phyloP scores from a whole-genome alignment of 2,329 filamentous ascomycete species.

The Penicillium frequentans region DNA sequence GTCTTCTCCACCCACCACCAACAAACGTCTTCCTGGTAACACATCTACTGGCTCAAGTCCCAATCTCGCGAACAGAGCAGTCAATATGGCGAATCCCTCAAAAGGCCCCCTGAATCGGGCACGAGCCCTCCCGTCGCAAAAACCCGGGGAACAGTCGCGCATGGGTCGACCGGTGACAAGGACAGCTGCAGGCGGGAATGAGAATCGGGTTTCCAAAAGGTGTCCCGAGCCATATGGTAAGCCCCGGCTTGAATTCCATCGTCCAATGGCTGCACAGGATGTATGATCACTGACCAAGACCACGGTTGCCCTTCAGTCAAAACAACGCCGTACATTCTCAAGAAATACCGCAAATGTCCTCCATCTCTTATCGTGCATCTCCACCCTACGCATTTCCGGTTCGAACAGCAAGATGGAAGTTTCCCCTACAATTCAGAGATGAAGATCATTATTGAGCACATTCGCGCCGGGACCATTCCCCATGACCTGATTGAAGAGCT shows the following conservation, averaged over 20 bases:
- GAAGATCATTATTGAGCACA: constrained; percentile 75
- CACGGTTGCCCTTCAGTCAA: constrained; percentile 56
- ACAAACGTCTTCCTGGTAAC: constrained; percentile 55
- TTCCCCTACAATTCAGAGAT: constrained; percentile 93
- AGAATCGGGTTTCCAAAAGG: constrained; percentile 39
- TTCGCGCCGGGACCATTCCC: constrained; percentile 74
- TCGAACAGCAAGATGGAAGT: constrained; percentile 90
- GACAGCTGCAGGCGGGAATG: constrained; percentile 27
- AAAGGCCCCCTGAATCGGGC: constrained; percentile 50
- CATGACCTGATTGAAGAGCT: constrained; percentile 86
- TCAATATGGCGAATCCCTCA: constrained; percentile 19
- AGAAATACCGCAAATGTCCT: constrained; percentile 69
- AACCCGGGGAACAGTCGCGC: constrained; percentile 34
- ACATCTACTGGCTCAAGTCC: constrained; percentile 42
- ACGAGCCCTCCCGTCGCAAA: constrained; percentile 56
- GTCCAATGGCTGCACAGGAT: constrained; percentile 4
- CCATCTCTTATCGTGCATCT: constrained; percentile 87
- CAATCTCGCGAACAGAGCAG: constrained; percentile 42
- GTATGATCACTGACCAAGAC: constrained; percentile 8
- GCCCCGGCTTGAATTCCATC: constrained; percentile 11
- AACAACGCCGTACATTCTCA: constrained; percentile 75
- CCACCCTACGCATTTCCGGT: constrained; percentile 81
- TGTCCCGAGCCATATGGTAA: constrained; percentile 49
- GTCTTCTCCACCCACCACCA: constrained; percentile 54
- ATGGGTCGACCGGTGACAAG: constrained; percentile 37